Evolutionary conservation across 2,329 filamentous ascomycete species (phyloP).

Genomic region (Beauveria asiatica): DNA sequence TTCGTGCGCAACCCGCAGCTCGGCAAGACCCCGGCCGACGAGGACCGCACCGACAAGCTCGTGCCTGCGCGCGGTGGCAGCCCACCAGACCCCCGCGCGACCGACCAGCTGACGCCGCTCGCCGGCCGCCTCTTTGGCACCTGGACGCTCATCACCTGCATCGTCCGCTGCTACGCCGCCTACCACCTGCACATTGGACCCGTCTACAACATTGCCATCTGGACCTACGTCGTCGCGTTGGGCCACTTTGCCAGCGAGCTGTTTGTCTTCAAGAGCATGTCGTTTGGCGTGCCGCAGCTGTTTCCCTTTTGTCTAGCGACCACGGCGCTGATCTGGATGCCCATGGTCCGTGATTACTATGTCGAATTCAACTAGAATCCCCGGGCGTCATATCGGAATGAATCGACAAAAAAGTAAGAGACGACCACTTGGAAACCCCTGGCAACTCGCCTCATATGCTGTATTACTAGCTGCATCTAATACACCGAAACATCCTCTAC

Average conservation of each 20-base stretch:
- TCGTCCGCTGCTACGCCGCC: slow-evolving; percentile 74
- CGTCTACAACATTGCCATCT: slow-evolving; percentile 72
- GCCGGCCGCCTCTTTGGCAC: slow-evolving; percentile 76
- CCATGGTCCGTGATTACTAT: slow-evolving; percentile 60
- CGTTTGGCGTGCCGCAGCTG: slow-evolving; percentile 47
- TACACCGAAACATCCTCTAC: not conserved
- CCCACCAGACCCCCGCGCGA: slow-evolving; percentile 33
- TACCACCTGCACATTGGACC: slow-evolving; percentile 67
- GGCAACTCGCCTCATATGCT: not conserved
- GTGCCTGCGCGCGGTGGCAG: slow-evolving; percentile 2
- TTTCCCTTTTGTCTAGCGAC: slow-evolving; percentile 47
- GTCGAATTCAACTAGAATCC: slow-evolving; percentile 34
- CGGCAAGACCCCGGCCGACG: slow-evolving; percentile 26
- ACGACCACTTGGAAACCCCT: not conserved
- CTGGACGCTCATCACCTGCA: slow-evolving; percentile 71
- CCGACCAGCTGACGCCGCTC: slow-evolving; percentile 63
- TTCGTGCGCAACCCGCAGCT: slow-evolving; percentile 45
- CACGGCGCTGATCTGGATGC: slow-evolving; percentile 52
- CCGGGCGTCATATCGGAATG: not conserved
- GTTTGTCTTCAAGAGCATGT: slow-evolving; percentile 67
- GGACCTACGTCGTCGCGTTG: slow-evolving; percentile 73
- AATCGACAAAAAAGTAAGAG: not conserved
- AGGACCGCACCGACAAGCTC: slow-evolving; percentile 12
- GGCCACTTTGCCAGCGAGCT: slow-evolving; percentile 75
- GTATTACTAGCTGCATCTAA: not conserved